phyloP scores from a whole-genome alignment of 768 basidiomycete genomes.

The Trametes coccinea region DNA sequence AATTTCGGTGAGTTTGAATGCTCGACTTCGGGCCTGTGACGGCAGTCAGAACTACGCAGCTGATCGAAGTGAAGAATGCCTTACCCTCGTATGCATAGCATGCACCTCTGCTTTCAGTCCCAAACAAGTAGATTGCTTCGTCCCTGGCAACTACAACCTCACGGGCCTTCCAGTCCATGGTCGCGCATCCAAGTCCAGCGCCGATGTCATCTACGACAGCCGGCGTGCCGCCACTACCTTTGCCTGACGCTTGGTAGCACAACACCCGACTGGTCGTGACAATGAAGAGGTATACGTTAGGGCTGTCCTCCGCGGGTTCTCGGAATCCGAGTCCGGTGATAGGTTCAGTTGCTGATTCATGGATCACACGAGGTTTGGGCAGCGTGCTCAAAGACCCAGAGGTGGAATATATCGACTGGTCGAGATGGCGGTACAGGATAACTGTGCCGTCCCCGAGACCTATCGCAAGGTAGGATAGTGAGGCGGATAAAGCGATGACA shows the following conservation, averaged over 20 bases:
- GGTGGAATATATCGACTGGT: slow-evolving; percentile 78
- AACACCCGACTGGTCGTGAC: slow-evolving; percentile 86
- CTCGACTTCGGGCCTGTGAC: slow-evolving; percentile 71
- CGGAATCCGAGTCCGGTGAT: slow-evolving; percentile 92
- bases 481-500: slow-evolving; percentile 74
- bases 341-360: slow-evolving; percentile 84
- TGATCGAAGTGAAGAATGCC: neutral
- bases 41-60: neutral
- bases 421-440: slow-evolving; percentile 85
- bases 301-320: slow-evolving; percentile 47
- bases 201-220: slow-evolving; percentile 85
- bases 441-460: slow-evolving; percentile 96
- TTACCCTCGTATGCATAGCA: slow-evolving; percentile 92
- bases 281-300: slow-evolving; percentile 67
- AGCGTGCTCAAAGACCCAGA: slow-evolving; percentile 67
- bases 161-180: slow-evolving; percentile 69
- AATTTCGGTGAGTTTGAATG: slow-evolving; percentile 76
- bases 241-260: slow-evolving; percentile 71
- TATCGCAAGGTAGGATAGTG: slow-evolving; percentile 82
- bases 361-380: slow-evolving; percentile 84
- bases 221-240: slow-evolving; percentile 64
- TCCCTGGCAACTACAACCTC: slow-evolving; percentile 87
- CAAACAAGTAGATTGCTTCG: slow-evolving; percentile 89
- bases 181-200: slow-evolving; percentile 79
- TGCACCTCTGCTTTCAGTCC: slow-evolving; percentile 75